Evolutionary conservation across 2,329 filamentous ascomycete species (phyloP).

Genomic region (Stachybotrys chartarum): DNA sequence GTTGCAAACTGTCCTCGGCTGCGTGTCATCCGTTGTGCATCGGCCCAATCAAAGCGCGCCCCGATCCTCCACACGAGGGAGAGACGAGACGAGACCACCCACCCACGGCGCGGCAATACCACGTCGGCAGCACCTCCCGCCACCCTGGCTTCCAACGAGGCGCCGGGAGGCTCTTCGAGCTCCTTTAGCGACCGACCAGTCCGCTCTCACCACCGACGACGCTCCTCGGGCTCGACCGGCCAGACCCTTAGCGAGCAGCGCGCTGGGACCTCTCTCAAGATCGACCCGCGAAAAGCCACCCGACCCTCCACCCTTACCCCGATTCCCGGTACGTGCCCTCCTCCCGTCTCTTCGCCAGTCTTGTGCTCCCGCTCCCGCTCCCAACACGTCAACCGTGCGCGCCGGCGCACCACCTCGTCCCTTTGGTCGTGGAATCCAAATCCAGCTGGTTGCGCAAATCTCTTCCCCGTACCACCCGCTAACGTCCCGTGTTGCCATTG

Average conservation of each 20-base stretch:
- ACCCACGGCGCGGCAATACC: not conserved
- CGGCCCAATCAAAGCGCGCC: not conserved
- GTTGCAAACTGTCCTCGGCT: not conserved
- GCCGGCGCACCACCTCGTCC: not conserved
- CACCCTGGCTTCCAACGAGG: slow-evolving; percentile 45
- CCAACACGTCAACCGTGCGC: slow-evolving; percentile 1
- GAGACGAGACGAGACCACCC: not conserved
- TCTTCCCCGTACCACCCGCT: slow-evolving; percentile 6
- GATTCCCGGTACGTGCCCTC: slow-evolving; percentile 44
- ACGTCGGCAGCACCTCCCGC: slow-evolving; percentile 4
- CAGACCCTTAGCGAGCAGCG: slow-evolving; percentile 22
- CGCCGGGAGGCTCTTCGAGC: slow-evolving; percentile 45
- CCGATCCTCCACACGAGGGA: not conserved
- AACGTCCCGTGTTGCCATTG: slow-evolving; percentile 14
- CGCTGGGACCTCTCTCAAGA: slow-evolving; percentile 20
- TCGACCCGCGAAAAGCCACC: slow-evolving; percentile 20
- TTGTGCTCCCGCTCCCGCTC: slow-evolving; percentile 1
- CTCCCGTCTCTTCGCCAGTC: slow-evolving; percentile 1
- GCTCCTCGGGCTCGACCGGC: slow-evolving; percentile 32
- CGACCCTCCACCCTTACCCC: slow-evolving; percentile 35
- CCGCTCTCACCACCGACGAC: slow-evolving; percentile 41
- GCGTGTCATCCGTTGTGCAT: not conserved
- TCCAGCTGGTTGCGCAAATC: not conserved
- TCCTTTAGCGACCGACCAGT: slow-evolving; percentile 43
- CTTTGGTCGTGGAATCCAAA: slow-evolving; percentile 5